Base-by-base conservation (phyloP, 768 basidiomycete species). In the Kwoniella sp. region DNA sequence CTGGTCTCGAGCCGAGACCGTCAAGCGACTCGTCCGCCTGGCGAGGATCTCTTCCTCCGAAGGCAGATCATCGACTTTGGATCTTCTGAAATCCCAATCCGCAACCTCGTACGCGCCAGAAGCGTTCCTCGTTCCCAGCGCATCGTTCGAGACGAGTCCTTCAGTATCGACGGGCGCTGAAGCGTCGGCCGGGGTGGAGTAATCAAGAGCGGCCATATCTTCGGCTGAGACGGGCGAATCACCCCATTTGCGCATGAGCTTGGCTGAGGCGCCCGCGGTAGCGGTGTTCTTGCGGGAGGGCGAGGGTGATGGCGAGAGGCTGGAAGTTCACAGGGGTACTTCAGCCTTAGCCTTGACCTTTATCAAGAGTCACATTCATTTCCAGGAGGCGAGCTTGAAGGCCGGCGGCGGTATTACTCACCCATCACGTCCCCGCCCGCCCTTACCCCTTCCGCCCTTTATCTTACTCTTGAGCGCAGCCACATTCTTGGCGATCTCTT, bases 131-230 rank as follows among this genome's bases (percentile, higher is more conserved):
- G 85, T 89, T 5, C 95, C 93, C 68, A 94, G 80, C 2, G 92
- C 81, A 5, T 70, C 73, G 22, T 71, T 68, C 26, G 74, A 79
- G 1, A 83, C 75, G 30, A 83, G 73, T 4, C 69, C 69, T 11
- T 75, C 75, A 9, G 75, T 61, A 59, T 79, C 79, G 25, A 77
- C 72, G 8, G 68, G 53, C 89, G 84, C 84, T 55, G 87, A 82
- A 38, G 90, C 73, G 7, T 79, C 72, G 58, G 84, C 84, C 0
- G 82, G 73, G 38, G 79, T 73, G 4, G 78, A 76, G 65, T 91
- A 98, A 81, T 99, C 93, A 58, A 97, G 85, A 47, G 90, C 88
- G 4, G 89, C 92, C 91, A 98, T 95, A 69, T 98, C 96, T 17
- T 85, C 85, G 69, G 92, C 91, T 11, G 87, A 88, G 2, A 90